phyloP scores from a whole-genome alignment of 768 basidiomycete genomes.

The Leccinum fibrillosum region DNA sequence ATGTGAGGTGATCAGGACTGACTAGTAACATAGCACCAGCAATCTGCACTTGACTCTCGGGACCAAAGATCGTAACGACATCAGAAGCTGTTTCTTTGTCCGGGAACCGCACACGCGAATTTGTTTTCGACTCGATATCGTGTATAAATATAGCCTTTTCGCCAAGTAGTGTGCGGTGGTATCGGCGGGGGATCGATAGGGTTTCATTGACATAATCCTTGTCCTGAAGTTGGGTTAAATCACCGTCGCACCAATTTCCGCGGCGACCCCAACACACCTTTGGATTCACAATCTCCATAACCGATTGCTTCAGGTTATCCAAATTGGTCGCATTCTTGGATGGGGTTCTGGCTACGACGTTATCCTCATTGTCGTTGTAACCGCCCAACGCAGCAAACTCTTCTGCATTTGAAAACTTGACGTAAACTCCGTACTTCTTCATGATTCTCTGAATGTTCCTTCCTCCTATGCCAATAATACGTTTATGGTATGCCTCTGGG shows the following conservation, averaged over 20 bases:
- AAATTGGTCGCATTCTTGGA: slow-evolving; percentile 96
- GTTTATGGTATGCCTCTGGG: slow-evolving; percentile 96
- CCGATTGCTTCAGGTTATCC: slow-evolving; percentile 91
- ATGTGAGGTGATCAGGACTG: slow-evolving; percentile 24
- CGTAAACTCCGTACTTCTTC: slow-evolving; percentile 99
- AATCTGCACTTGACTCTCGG: slow-evolving; percentile 95
- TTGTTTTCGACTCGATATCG: slow-evolving; percentile 96
- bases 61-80: slow-evolving; percentile 93
- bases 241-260: not conserved
- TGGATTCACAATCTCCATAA: slow-evolving; percentile 96
- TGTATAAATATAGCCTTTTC: slow-evolving; percentile 97
- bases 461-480: slow-evolving; percentile 97
- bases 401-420: slow-evolving; percentile 98
- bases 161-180: slow-evolving; percentile 91
- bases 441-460: slow-evolving; percentile 98
- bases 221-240: slow-evolving; percentile 51
- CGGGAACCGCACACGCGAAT: slow-evolving; percentile 88
- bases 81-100: slow-evolving; percentile 95
- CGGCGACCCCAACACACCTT: slow-evolving; percentile 55
- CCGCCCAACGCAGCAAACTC: slow-evolving; percentile 94
- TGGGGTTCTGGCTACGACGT: slow-evolving; percentile 96
- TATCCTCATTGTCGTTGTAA: slow-evolving; percentile 96
- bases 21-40: slow-evolving; percentile 95
- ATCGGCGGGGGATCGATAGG: slow-evolving; percentile 88
- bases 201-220: slow-evolving; percentile 96